phyloP scores from a whole-genome alignment of 306 rosid genomes.

The Vigna radiata region DNA sequence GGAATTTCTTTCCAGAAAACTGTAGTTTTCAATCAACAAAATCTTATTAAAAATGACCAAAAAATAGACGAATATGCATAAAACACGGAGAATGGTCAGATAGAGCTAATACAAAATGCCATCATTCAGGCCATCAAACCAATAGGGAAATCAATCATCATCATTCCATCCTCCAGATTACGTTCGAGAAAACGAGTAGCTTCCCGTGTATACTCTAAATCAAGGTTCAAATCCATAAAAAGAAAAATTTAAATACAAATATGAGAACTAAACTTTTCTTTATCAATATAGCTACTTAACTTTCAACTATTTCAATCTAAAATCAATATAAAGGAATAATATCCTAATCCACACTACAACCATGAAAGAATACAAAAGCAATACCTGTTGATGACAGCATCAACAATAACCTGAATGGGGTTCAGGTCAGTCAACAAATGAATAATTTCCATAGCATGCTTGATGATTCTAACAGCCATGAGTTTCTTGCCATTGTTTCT shows the following conservation, averaged over 20 bases:
- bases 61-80: neutral
- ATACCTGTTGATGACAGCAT: conserved; percentile 65
- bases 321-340: neutral
- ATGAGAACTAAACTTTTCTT: neutral
- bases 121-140: conserved; percentile 55
- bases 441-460: conserved; percentile 72
- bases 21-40: neutral
- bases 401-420: conserved; percentile 70
- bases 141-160: conserved; percentile 49
- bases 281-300: neutral
- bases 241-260: neutral
- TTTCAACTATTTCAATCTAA: neutral
- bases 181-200: neutral
- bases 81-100: conserved; percentile 46
- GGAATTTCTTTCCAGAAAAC: neutral
- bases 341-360: neutral
- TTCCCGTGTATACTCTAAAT: neutral
- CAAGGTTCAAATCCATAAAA: neutral
- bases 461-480: conserved; percentile 64
- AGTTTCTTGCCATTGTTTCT: conserved; percentile 74
- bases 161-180: conserved; percentile 19
- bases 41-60: neutral
- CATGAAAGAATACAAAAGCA: neutral
- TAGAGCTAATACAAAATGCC: conserved; percentile 58
- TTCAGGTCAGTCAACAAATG: conserved; percentile 66